Evolutionary conservation across 192 early-diverging fungal genomes (phyloP), one percentile per base, ranked within the genome.

Genomic region (Entomortierella lignicola): DNA sequence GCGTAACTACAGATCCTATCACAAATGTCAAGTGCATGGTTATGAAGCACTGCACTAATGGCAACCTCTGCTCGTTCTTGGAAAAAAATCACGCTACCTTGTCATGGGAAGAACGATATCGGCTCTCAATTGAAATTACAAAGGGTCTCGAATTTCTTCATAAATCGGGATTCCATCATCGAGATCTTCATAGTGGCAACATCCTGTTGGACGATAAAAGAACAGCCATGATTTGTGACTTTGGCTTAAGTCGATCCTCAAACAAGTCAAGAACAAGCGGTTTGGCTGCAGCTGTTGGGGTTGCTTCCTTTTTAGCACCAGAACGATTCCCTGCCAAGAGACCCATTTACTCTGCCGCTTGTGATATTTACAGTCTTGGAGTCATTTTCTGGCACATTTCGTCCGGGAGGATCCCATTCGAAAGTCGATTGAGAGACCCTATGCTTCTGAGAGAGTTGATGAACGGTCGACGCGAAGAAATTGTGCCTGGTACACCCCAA

Each of bases 371-470:
- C 61, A 82, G 81, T 80, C 70, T 85, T 0, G 83, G 69, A 1
- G 73, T 82, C 37, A 79, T 85, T 13, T 80, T 85, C 69, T 85
- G 83, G 83, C 81, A 85, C 53, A 71, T 85, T 4, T 80, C 83
- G 8, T 80, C 81, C 1, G 83, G 83, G 18, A 62, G 65, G 13
- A 77, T 81, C 31, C 83, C 83, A 7, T 83, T 83, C 54, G 61
- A 55, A n/a, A 66, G 71, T 13, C 60, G 82, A 21, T 64, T 80
- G 12, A 61, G 69, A 27, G 82, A 80, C 27, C 71, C 77, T 21
- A 29, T 60, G 2, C 62, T 83, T 13, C 42, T 80, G 32, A 55
- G 64, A 20, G 70, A 83, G 29, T 60, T 83, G 21, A 68, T 79
- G 71, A 44, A 69, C 6, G 80, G 83, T 41, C 65, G 41, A 15